A percentile compares a stretch with the other conserved stretches of the same genome.
These are phyloP conservation scores for Musa balbisiana DNA, from an alignment of 202 grass and related monocot species.

Conservation along the genomic window DNA sequence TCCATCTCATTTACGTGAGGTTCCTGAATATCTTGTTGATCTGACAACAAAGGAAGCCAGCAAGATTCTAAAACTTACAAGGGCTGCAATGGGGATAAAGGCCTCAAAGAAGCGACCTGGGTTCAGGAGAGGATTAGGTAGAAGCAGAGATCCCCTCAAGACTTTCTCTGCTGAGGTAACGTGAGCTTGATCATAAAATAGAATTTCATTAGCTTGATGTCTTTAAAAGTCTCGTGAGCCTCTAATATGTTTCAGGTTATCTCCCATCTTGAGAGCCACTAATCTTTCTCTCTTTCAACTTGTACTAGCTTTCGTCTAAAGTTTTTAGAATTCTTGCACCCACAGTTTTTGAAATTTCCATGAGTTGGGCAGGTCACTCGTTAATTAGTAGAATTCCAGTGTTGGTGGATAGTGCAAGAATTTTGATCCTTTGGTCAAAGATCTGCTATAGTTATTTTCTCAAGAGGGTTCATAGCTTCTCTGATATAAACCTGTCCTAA, in stretches of 20 bases:
- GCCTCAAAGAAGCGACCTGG: conserved; percentile 35
- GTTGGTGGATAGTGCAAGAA: background rate
- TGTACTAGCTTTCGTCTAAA: background rate
- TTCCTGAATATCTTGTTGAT: conserved; percentile 88
- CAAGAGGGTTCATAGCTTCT: too few species aligned
- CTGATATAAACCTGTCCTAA: too few species aligned
- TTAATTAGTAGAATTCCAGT: background rate
- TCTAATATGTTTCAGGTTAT: background rate
- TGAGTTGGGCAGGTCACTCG: background rate
- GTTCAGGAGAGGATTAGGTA: conserved; percentile 67
- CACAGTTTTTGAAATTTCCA: background rate
- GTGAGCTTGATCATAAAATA: background rate
- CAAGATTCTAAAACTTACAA: conserved; percentile 62
- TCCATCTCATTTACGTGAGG: conserved; percentile 61
- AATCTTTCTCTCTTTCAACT: background rate
- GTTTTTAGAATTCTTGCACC: background rate
- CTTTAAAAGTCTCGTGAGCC: background rate
- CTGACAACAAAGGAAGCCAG: conserved; percentile 81
- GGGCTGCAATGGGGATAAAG: conserved; percentile 75
- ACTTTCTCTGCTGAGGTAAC: conserved; percentile 86
- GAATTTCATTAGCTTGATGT: background rate
- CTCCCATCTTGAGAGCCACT: too few species aligned
- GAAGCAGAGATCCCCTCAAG: conserved; percentile 79
- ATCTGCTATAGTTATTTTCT: background rate
- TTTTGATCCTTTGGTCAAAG: background rate